Evolutionary conservation across 805 yeast genomes (phyloP).

Genomic region (Saccharomycopsis amapae): DNA sequence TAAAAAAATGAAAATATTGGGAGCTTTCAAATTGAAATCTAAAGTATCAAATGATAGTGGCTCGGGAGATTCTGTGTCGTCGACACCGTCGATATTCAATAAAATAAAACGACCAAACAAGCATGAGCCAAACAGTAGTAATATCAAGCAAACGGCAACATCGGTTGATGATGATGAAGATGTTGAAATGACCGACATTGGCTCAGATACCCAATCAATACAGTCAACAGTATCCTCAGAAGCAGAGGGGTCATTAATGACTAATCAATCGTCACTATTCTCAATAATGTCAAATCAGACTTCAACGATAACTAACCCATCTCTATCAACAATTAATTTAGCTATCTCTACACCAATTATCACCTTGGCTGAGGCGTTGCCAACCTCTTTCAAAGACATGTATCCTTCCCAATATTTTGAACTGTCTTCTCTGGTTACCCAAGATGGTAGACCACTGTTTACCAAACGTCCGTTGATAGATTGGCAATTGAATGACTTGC

Average conservation of each 20-base stretch:
- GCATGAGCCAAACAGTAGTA: not conserved
- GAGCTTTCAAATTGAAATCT: not conserved
- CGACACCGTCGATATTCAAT: not conserved
- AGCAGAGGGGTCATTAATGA: not conserved
- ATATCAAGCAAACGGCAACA: not conserved
- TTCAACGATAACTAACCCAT: conserved; percentile 12
- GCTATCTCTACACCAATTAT: conserved; percentile 20
- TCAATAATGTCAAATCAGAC: not conserved
- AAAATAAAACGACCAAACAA: not conserved
- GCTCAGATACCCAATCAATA: not conserved
- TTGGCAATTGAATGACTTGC: conserved; percentile 65
- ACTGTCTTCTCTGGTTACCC: conserved; percentile 34
- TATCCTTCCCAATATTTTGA: conserved; percentile 49
- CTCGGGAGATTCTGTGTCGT: not conserved
- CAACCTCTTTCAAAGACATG: conserved; percentile 45
- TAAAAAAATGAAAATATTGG: not conserved
- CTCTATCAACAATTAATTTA: conserved; percentile 9
- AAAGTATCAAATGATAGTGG: not conserved
- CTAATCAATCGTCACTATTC: not conserved
- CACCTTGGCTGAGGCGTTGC: conserved; percentile 45
- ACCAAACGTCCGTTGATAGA: conserved; percentile 56
- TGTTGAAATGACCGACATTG: not conserved
- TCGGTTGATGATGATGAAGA: not conserved
- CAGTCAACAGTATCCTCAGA: not conserved
- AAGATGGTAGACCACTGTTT: conserved; percentile 56